Evolutionary conservation across 768 basidiomycete genomes (phyloP), one percentile per base, ranked within the genome.

Genomic region (Vararia minispora): DNA sequence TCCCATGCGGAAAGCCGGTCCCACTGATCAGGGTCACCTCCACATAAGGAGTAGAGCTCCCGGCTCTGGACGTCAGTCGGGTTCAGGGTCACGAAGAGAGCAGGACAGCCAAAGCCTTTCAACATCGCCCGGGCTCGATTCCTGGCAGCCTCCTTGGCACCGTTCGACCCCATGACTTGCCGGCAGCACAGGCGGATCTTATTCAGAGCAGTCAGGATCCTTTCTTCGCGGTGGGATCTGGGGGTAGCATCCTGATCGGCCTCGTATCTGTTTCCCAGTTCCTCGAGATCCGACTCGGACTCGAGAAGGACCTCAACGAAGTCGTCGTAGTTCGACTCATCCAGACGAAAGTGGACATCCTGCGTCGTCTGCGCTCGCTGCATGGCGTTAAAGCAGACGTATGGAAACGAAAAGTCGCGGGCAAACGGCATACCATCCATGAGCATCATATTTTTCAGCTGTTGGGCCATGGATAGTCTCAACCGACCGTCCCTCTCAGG

Each of bases 11-110:
- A 38, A 0, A 53, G 8, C 0, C 63, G 26, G 8, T 56, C 39
- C 27, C 66, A 60, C 6, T 66, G 30, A 40, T 66, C 53, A 6
- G 64, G 59, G 0, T 66, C 56, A 2, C 18, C 21, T 0, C 68
- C 65, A 1, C 54, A 52, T 0, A 69, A 33, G 34, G 69, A 57
- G 24, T 59, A 57, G 1, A 72, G 54, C 2, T 71, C 2, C 1
- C 65, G 66, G 47, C 62, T 65, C 25, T 64, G 56, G 0, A 64
- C 47, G 39, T 66, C 65, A n/a, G 59, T 57, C 16, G 68, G 68
- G 50, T 69, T 69, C 24, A 37, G 17, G 4, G 35, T 37, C 1
- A 37, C 23, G 13, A 37, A 37, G 1, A 37, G 18, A 16, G 35
- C 35, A 1, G 35, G 35, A 20, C 35, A 37, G 10, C 35, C 35